These are phyloP conservation scores for Penicillium canariense DNA, from an alignment of 495 filamentous ascomycete genomes.

Conservation along the genomic window DNA sequence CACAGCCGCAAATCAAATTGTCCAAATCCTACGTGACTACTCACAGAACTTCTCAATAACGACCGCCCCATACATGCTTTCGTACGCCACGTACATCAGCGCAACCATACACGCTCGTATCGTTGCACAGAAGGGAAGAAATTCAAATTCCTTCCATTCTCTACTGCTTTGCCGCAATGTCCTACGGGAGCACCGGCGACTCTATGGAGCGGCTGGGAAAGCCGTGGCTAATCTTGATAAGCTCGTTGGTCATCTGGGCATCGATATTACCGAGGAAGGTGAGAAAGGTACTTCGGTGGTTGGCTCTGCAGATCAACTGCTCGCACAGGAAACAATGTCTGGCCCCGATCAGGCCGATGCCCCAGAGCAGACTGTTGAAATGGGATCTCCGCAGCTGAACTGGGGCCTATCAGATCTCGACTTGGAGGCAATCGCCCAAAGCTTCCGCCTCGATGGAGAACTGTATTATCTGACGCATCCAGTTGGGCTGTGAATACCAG, in stretches of 20 bases:
- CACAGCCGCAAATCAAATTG: conserved; percentile 30
- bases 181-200: conserved; percentile 15
- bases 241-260: conserved; percentile 18
- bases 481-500: conserved; percentile 6
- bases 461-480: conserved; percentile 26
- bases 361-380: conserved; percentile 3
- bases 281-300: background rate
- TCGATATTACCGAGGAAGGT: conserved; percentile 5
- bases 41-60: conserved; percentile 25
- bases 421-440: conserved; percentile 28
- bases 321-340: background rate
- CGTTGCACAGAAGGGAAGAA: conserved; percentile 25
- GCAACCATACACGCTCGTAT: conserved; percentile 35
- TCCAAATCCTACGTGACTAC: conserved; percentile 31
- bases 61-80: conserved; percentile 33
- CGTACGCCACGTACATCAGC: conserved; percentile 35
- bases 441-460: conserved; percentile 27
- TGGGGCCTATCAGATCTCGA: conserved; percentile 29
- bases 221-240: conserved; percentile 23
- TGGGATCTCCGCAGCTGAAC: conserved; percentile 16
- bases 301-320: background rate
- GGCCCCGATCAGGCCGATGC: background rate
- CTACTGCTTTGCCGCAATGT: conserved; percentile 20
- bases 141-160: conserved; percentile 22
- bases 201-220: conserved; percentile 27